Conservation (phyloP, 495 filamentous ascomycete species). For the Bryoglossum gracile region DNA sequence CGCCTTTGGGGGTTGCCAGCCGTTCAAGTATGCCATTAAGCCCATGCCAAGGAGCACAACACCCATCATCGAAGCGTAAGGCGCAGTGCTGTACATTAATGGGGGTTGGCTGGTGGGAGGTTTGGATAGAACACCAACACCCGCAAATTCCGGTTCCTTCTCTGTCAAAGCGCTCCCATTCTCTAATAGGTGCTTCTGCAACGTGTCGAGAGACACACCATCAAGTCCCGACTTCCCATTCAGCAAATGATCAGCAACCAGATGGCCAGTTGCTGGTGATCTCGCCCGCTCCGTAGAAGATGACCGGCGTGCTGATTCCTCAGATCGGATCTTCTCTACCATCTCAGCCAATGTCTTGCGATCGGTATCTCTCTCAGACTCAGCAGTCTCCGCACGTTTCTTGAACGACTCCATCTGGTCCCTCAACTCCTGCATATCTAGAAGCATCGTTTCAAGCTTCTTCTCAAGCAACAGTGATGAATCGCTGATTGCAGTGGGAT, state of each 20-base stretch:
- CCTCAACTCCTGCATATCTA: constrained; percentile 77
- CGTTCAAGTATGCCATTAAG: constrained; percentile 91
- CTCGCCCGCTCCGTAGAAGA: constrained; percentile 22
- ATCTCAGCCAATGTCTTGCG: constrained; percentile 77
- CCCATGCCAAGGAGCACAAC: constrained; percentile 87
- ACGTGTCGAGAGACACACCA: neutral
- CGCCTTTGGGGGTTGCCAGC: constrained; percentile 30
- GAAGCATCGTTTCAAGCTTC: constrained; percentile 69
- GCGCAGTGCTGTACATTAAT: constrained; percentile 57
- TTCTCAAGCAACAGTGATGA: constrained; percentile 47
- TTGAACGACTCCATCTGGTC: constrained; percentile 72
- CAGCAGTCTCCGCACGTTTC: constrained; percentile 69
- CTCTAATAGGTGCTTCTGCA: constrained; percentile 20
- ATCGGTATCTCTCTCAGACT: constrained; percentile 58
- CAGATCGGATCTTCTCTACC: constrained; percentile 71
- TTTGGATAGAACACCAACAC: constrained; percentile 25
- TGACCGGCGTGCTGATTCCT: constrained; percentile 42
- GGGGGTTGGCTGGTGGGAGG: constrained; percentile 34
- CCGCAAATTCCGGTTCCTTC: constrained; percentile 26
- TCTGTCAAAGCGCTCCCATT: constrained; percentile 34
- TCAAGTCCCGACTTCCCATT: constrained; percentile 4
- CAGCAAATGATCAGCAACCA: neutral
- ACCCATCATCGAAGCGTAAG: constrained; percentile 80
- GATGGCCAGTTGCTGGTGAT: constrained; percentile 2
- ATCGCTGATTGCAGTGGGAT: constrained; percentile 26